A percentile compares a stretch with the other conserved stretches of the same genome.
phyloP scores from a whole-genome alignment of 208 protist genomes.

The Wallacemonas sp. region DNA sequence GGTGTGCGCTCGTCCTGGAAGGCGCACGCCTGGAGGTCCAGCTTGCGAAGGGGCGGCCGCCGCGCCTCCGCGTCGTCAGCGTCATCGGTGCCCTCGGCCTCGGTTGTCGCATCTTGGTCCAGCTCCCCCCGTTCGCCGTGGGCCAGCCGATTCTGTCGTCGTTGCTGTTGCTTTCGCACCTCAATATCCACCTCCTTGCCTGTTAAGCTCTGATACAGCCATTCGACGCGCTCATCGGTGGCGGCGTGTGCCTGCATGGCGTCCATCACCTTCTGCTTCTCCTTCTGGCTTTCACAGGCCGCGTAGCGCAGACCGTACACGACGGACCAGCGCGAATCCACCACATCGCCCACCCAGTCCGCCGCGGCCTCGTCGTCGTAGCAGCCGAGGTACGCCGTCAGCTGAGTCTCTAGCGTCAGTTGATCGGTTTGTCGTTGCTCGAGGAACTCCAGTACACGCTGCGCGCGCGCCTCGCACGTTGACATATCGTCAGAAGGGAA shows the following conservation, averaged over 20 bases:
- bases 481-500: constrained; percentile 66
- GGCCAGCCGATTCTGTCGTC: not conserved
- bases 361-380: constrained; percentile 81
- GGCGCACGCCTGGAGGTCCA: constrained; percentile 72
- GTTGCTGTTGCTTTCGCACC: constrained; percentile 19
- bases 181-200: constrained; percentile 61
- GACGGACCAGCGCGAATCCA: constrained; percentile 71
- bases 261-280: constrained; percentile 74
- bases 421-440: constrained; percentile 53
- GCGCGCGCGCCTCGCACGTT: constrained; percentile 54
- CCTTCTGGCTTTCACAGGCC: constrained; percentile 47
- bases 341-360: constrained; percentile 76
- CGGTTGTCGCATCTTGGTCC: constrained; percentile 8
- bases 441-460: constrained; percentile 65
- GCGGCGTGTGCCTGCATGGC: constrained; percentile 66
- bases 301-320: constrained; percentile 83
- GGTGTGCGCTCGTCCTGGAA: constrained; percentile 85
- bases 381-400: constrained; percentile 79
- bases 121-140: constrained; percentile 13
- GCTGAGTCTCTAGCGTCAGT: constrained; percentile 81
- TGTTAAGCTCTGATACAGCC: constrained; percentile 81
- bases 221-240: constrained; percentile 52
- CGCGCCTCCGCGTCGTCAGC: constrained; percentile 3
- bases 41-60: constrained; percentile 49
- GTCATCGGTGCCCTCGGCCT: not conserved